Evolutionary conservation across 306 rosid species (phyloP).

Genomic region (Vigna hirtella): DNA sequence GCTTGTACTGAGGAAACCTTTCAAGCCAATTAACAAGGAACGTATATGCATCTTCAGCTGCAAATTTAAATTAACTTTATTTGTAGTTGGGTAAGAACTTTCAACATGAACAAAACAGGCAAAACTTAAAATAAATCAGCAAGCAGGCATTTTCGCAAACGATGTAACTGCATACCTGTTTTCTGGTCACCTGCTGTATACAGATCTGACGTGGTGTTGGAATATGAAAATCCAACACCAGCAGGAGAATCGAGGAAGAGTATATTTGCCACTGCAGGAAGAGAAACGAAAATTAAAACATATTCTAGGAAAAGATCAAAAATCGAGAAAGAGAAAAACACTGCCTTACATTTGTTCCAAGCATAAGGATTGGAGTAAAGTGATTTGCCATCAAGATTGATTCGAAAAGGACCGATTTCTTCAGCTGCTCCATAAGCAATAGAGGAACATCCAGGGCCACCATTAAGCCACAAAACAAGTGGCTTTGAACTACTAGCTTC

Average conservation of each 20-base stretch:
- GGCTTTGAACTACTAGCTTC: conserved; percentile 68
- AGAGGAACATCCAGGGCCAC: conserved; percentile 98
- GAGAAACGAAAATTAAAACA: background rate
- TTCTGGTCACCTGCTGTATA: conserved; percentile 83
- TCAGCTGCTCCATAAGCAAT: conserved; percentile 94
- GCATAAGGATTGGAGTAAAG: conserved; percentile 87
- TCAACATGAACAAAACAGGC: background rate
- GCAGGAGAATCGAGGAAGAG: conserved; percentile 97
- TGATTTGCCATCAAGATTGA: conserved; percentile 77
- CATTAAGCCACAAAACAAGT: conserved; percentile 91
- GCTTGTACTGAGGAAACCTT: conserved; percentile 93
- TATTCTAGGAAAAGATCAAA: background rate
- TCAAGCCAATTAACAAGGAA: conserved; percentile 92
- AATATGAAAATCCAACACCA: conserved; percentile 92
- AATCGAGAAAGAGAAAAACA: background rate
- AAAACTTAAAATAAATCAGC: conserved; percentile 21
- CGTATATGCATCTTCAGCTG: conserved; percentile 86
- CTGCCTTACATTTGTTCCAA: conserved; percentile 83
- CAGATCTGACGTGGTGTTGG: conserved; percentile 79
- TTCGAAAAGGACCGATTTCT: conserved; percentile 92
- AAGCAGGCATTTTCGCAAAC: background rate
- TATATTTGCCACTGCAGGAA: conserved; percentile 82
- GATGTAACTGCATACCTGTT: conserved; percentile 62
- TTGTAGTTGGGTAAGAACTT: no score
- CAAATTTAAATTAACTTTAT: background rate